Evolutionary conservation across 306 rosid genomes (phyloP), one percentile per base, ranked within the genome.

Genomic region (Psophocarpus tetragonolobus): DNA sequence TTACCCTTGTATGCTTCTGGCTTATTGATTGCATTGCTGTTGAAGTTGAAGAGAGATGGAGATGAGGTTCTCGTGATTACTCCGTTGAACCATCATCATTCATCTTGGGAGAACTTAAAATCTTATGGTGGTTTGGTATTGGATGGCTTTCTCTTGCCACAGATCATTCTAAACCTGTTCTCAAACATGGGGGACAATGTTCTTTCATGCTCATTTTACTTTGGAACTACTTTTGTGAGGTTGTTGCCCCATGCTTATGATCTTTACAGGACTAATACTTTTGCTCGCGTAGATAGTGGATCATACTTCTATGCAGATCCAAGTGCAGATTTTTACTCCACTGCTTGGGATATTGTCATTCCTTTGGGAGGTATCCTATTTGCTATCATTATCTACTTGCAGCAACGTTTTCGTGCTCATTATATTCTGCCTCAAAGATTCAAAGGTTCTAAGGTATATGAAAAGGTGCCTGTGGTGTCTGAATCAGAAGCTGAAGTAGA

Each of bases 71-170:
- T 2, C 30, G 9, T 6, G 20, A 14, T 24, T 41, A 23, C 54
- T 4, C 0, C 64, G 15, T 10, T 3, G 13, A 48, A 64, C 83
- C 76, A 20, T 47, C 63, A 47, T 5, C 4, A 18, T 78, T 65
- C 81, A 64, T 62, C 84, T 50, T 79, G 87, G 87, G 82, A 78
- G 67, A 74, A 63, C 76, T 69, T 77, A 5, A 86, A 83, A 65
- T 80, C 87, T 39, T 87, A 77, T n/a, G 80, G 79, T 36, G 88
- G 84, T 32, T 80, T 87, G 76, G 81, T 90, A 4, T 65, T 81
- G 74, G 92, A 87, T 54, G 82, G 88, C 2, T 90, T 90, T 81
- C 87, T 90, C 61, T 71, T 92, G 68, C 96, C 97, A 48, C 93
- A 90, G 63, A 85, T 88, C 11, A 57, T 87, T 23, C 76, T 87